Evolutionary conservation across 1,284 basidiomycete genomes (phyloP), one percentile per base, ranked within the genome.

Genomic region (Apiotrichum gamsii): DNA sequence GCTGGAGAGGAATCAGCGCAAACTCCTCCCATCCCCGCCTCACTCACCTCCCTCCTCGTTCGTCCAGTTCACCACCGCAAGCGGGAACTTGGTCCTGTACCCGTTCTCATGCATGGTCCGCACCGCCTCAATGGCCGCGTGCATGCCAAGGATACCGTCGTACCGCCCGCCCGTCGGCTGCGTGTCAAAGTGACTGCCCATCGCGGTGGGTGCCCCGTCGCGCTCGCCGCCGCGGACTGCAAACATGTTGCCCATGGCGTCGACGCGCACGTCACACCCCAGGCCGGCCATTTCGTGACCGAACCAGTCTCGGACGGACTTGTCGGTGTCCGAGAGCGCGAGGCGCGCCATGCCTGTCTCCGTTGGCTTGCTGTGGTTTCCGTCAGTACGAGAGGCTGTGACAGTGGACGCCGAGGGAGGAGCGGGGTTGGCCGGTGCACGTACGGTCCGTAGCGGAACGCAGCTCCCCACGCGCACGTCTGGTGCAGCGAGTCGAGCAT

Each of bases 241-340:
- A 39, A 67, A 69, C 54, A 65, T 65, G 55, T 67, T 67, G 11
- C 67, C 67, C 63, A 69, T 68, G 19, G 45, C 16, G 43, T 62
- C 60, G 8, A 61, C 48, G n/a, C 53, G 59, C 35, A 68, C 58
- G 14, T 46, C 39, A 47, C 65, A 69, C 0, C 64, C 67, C 2
- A 69, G 57, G 21, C 50, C 49, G 32, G 55, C 40, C 33, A 57
- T 53, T 51, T 68, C 60, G 16, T 48, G 37, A 15, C 55, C 45
- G 39, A 68, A 61, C 67, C 67, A 69, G 21, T 60, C 51, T 39
- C 67, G 57, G 14, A 54, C 67, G 2, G 16, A 33, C 16, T 59
- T 61, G 45, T 69, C 67, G 25, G 65, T 54, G 36, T 65, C 58
- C 38, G 60, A 48, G 3, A 69, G 55, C 11, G 61, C 56, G 14